Conservation (phyloP, 352 stramenopile genomes). For the Peronospora tabacina region DNA sequence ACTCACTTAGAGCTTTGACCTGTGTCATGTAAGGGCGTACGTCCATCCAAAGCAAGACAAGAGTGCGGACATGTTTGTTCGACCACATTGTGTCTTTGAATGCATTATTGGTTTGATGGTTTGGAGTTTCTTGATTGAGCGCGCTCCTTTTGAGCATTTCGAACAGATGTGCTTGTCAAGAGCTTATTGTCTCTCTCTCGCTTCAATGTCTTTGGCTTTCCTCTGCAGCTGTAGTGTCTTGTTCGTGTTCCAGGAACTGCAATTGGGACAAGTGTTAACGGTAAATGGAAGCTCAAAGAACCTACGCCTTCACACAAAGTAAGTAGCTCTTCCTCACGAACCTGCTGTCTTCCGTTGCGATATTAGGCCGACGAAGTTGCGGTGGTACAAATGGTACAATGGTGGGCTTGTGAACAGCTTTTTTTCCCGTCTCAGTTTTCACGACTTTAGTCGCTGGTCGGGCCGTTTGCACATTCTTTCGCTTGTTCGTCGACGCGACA, state of each 20-base stretch:
- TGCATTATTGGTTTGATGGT: too few species aligned
- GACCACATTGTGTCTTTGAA: too few species aligned
- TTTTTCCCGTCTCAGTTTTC: slow-evolving; percentile 12
- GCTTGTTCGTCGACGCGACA: slow-evolving; percentile 15
- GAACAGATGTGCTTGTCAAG: not conserved
- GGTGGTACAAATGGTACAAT: slow-evolving; percentile 40
- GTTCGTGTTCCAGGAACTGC: slow-evolving; percentile 60
- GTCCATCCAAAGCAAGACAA: too few species aligned
- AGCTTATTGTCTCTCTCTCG: slow-evolving; percentile 1
- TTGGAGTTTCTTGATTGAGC: too few species aligned
- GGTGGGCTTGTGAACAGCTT: slow-evolving; percentile 9
- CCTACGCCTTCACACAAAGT: too few species aligned
- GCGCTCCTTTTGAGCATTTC: too few species aligned
- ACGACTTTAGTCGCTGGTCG: slow-evolving; percentile 17
- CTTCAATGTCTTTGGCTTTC: slow-evolving; percentile 23
- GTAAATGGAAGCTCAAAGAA: not conserved
- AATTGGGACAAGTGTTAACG: not conserved
- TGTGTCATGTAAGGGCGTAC: not conserved
- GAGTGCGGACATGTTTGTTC: too few species aligned
- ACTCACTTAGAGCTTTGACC: not conserved
- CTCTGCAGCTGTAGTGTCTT: slow-evolving; percentile 48
- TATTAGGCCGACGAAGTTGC: slow-evolving; percentile 58
- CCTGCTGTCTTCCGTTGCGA: slow-evolving; percentile 62
- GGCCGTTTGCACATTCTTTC: slow-evolving; percentile 18
- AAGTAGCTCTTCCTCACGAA: slow-evolving; percentile 13